These are phyloP conservation scores for Trypanosoma rangeli DNA, from an alignment of 208 protist species.

Conservation along the genomic window DNA sequence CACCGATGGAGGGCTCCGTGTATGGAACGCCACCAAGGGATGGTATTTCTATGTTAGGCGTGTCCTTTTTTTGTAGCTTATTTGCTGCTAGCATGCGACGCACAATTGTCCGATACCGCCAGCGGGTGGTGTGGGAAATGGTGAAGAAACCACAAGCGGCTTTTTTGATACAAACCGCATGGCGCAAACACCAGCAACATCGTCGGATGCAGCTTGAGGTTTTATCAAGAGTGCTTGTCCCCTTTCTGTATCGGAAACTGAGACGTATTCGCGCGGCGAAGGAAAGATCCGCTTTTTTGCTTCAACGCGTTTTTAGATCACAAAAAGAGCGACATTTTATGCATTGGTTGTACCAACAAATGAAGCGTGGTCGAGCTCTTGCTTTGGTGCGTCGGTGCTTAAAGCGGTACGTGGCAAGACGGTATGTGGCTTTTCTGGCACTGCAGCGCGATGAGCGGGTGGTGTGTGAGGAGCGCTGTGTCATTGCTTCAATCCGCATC, in stretches of 20 bases:
- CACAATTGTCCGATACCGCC: constrained; percentile 30
- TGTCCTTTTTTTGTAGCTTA: constrained; percentile 16
- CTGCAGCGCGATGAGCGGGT: constrained; percentile 62
- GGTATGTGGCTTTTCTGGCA: constrained; percentile 34
- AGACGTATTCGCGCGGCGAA: constrained; percentile 37
- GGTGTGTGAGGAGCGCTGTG: constrained; percentile 47
- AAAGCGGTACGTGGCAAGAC: constrained; percentile 44
- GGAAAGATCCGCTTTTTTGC: constrained; percentile 44
- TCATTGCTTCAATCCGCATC: constrained; percentile 36
- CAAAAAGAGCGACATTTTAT: constrained; percentile 51
- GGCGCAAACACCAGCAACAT: constrained; percentile 47
- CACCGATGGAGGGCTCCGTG: neutral
- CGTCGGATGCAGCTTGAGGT: constrained; percentile 33
- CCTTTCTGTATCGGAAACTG: constrained; percentile 50
- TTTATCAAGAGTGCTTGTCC: constrained; percentile 44
- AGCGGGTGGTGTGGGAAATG: constrained; percentile 26
- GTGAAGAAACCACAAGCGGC: constrained; percentile 55
- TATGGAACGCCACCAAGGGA: neutral
- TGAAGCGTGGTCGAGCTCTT: constrained; percentile 50
- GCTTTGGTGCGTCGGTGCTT: constrained; percentile 38
- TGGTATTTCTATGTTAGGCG: neutral
- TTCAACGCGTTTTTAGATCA: constrained; percentile 73
- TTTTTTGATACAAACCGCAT: constrained; percentile 66
- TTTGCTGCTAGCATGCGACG: constrained; percentile 39
- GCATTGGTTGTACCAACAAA: constrained; percentile 57